These are phyloP conservation scores for Thraustotheca clavata DNA, from an alignment of 352 stramenopile genomes.

Conservation along the genomic window DNA sequence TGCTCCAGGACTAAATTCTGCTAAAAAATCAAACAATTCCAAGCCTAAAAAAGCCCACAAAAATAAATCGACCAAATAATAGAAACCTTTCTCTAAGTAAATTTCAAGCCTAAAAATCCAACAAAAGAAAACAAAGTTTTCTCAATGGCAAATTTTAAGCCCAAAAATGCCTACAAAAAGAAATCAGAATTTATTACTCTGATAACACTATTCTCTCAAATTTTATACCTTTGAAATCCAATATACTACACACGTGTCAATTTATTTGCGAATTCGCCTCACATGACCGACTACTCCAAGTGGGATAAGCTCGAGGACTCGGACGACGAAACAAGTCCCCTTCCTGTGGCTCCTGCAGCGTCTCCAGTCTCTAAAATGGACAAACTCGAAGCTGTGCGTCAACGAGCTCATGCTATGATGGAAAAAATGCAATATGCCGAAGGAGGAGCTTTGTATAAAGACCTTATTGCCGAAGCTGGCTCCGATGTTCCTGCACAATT, in stretches of 20 bases:
- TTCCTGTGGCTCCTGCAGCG: neutral
- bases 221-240: neutral
- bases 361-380: neutral
- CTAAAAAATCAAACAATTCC: conserved; percentile 15
- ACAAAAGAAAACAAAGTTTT: no score
- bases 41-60: conserved; percentile 24
- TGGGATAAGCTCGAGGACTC: conserved; percentile 23
- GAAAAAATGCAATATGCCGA: conserved; percentile 11
- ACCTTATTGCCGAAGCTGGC: neutral
- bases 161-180: no score
- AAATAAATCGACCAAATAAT: conserved; percentile 19
- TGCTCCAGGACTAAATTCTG: conserved; percentile 42
- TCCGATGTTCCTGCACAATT: conserved; percentile 4
- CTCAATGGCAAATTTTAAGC: no score
- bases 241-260: conserved; percentile 10
- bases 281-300: conserved; percentile 22
- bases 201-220: no score
- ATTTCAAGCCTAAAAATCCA: no score
- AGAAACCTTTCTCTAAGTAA: no score
- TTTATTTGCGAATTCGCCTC: conserved; percentile 1
- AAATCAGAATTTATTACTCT: no score
- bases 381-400: conserved; percentile 5
- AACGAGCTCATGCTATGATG: conserved; percentile 8
- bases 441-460: conserved; percentile 5
- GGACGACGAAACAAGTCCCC: conserved; percentile 1